These are phyloP conservation scores for Rosa rugosa DNA, from an alignment of 306 rosid species.

Conservation along the genomic window DNA sequence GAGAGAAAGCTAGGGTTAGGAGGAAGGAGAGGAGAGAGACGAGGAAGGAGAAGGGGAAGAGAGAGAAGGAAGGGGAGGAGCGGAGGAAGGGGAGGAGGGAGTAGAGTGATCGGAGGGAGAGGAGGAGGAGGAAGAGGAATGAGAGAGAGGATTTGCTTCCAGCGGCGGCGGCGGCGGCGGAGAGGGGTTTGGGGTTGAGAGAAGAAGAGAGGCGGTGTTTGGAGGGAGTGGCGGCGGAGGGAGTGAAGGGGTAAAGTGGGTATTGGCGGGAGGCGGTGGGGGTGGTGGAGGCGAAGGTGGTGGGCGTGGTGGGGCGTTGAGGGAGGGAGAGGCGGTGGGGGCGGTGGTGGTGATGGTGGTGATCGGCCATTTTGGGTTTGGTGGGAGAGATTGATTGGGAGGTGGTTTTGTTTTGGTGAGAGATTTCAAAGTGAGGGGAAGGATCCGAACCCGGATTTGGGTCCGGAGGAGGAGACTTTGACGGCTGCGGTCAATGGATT, in stretches of 20 bases:
- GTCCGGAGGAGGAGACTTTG: background rate
- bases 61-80: slow-evolving; percentile 74
- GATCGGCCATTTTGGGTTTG: slow-evolving; percentile 59
- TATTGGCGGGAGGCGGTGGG: slow-evolving; percentile 30
- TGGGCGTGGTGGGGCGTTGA: slow-evolving; percentile 30
- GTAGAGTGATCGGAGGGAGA: slow-evolving; percentile 71
- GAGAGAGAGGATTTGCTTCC: slow-evolving; percentile 51
- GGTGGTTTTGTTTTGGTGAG: background rate
- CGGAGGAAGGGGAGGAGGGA: slow-evolving; percentile 78
- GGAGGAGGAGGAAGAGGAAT: slow-evolving; percentile 57
- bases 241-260: slow-evolving; percentile 48
- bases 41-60: slow-evolving; percentile 69
- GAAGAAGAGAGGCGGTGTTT: slow-evolving; percentile 54
- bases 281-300: slow-evolving; percentile 34
- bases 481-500: background rate
- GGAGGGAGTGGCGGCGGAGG: slow-evolving; percentile 71
- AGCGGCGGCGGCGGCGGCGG: slow-evolving; percentile 15
- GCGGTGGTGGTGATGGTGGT: slow-evolving; percentile 36
- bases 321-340: slow-evolving; percentile 28
- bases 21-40: slow-evolving; percentile 55
- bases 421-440: background rate
- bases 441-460: background rate
- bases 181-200: slow-evolving; percentile 40
- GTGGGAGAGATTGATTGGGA: background rate
- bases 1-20: slow-evolving; percentile 43